Evolutionary conservation across 163 green algal species (phyloP).

Genomic region (Coccomyxa subellipsoidea): DNA sequence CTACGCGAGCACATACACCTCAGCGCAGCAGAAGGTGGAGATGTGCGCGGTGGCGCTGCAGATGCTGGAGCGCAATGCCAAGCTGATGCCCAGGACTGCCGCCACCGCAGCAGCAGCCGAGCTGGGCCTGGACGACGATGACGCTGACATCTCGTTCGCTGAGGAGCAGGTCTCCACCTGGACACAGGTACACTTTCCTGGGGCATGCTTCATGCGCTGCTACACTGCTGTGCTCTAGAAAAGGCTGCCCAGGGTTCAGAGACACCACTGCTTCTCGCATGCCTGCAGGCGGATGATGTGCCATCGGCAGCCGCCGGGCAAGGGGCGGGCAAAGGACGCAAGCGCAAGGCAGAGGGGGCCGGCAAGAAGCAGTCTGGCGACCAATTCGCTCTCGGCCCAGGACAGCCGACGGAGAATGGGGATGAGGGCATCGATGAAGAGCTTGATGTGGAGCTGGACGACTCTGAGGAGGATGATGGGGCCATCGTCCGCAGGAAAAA

Average conservation of each 20-base stretch:
- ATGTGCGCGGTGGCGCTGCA: constrained; percentile 27
- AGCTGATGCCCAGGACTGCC: constrained; percentile 8
- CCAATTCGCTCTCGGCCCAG: no score
- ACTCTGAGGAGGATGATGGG: neutral
- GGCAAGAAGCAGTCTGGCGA: no score
- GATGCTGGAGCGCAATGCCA: constrained; percentile 8
- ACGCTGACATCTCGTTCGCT: constrained; percentile 6
- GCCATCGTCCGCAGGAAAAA: neutral
- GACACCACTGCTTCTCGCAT: no score
- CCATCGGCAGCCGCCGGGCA: neutral
- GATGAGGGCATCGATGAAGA: neutral
- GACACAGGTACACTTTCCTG: constrained; percentile 12
- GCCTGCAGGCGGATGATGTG: no score
- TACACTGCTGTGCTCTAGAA: no score
- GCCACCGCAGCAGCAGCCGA: neutral
- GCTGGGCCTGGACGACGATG: neutral
- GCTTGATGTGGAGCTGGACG: neutral
- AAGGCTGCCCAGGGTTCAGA: no score
- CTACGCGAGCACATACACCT: constrained; percentile 32
- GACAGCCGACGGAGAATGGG: neutral
- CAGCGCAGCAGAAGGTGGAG: constrained; percentile 31
- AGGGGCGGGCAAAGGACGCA: neutral
- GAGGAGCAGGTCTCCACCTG: constrained; percentile 12
- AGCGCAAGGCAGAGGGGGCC: neutral
- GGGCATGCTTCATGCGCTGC: no score